Percentiles rank a stretch among this genome's conserved stretches.
phyloP scores from a whole-genome alignment of 23 red algal species.

The Gracilariopsis chorda region DNA sequence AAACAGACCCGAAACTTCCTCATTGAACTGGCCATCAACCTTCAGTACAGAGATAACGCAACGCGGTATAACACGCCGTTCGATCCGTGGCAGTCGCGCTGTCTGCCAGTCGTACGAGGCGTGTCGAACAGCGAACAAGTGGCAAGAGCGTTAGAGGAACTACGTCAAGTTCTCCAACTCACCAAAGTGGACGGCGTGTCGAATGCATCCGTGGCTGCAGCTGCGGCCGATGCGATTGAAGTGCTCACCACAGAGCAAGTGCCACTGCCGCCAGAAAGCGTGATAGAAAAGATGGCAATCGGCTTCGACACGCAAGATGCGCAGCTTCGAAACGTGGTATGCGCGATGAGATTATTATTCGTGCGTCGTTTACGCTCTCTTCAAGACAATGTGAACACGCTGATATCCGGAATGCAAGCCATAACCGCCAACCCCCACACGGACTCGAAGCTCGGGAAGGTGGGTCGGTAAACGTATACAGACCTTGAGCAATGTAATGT shows the following conservation, averaged over 20 bases:
- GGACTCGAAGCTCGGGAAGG: slow-evolving; percentile 25
- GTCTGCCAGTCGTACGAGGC: slow-evolving; percentile 10
- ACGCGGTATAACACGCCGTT: slow-evolving; percentile 16
- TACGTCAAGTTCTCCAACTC: neutral
- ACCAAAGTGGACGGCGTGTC: neutral
- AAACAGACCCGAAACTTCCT: neutral
- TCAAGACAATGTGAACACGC: slow-evolving; percentile 30
- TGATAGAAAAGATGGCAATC: slow-evolving; percentile 2
- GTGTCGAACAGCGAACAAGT: neutral
- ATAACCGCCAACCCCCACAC: slow-evolving; percentile 45
- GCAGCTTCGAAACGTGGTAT: neutral
- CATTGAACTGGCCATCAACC: slow-evolving; percentile 3
- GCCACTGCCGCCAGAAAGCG: neutral
- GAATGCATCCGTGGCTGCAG: neutral
- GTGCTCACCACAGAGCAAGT: neutral
- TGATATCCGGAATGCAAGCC: slow-evolving; percentile 23
- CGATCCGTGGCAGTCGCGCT: slow-evolving; percentile 36
- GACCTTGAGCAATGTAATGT: neutral
- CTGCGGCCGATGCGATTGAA: slow-evolving; percentile 5
- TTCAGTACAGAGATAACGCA: slow-evolving; percentile 39
- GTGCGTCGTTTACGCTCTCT: slow-evolving; percentile 25
- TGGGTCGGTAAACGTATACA: slow-evolving; percentile 17
- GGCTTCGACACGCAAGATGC: slow-evolving; percentile 2
- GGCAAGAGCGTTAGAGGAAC: neutral
- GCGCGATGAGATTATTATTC: slow-evolving; percentile 16